These are phyloP conservation scores for Plasmodium gonderi DNA, from an alignment of 169 alveolate genomes.

Conservation along the genomic window DNA sequence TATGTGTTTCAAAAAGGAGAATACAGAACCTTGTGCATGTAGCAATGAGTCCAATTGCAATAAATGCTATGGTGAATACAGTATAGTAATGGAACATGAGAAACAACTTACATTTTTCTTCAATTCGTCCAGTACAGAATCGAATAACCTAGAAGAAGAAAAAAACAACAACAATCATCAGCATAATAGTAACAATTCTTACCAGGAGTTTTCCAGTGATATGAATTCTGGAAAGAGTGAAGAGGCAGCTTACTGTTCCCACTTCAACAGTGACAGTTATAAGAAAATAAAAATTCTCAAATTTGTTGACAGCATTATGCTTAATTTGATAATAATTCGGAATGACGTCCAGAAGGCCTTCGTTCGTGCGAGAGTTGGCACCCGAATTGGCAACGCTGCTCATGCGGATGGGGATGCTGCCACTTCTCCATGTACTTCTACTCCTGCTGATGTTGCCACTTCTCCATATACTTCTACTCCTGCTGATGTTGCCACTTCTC, in stretches of 20 bases:
- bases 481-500: too few relatives aligned
- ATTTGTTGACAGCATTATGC: constrained; percentile 42
- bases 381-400: background rate
- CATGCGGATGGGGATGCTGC: background rate
- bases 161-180: background rate
- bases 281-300: constrained; percentile 40
- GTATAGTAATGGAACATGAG: constrained; percentile 12
- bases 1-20: background rate
- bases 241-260: background rate
- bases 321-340: constrained; percentile 31
- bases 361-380: background rate
- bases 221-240: background rate
- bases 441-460: too few relatives aligned
- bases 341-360: constrained; percentile 20
- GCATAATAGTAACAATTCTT: background rate
- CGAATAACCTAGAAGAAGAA: background rate
- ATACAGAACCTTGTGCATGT: constrained; percentile 13
- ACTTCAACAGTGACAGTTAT: background rate
- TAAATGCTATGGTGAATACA: constrained; percentile 3
- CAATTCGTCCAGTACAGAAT: too few relatives aligned
- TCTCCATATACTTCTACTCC: too few relatives aligned
- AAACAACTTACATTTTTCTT: background rate
- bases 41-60: constrained; percentile 30
- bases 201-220: background rate
- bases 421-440: too few relatives aligned